Conservation (phyloP, 768 basidiomycete genomes). For the Naganishia randhawae region DNA sequence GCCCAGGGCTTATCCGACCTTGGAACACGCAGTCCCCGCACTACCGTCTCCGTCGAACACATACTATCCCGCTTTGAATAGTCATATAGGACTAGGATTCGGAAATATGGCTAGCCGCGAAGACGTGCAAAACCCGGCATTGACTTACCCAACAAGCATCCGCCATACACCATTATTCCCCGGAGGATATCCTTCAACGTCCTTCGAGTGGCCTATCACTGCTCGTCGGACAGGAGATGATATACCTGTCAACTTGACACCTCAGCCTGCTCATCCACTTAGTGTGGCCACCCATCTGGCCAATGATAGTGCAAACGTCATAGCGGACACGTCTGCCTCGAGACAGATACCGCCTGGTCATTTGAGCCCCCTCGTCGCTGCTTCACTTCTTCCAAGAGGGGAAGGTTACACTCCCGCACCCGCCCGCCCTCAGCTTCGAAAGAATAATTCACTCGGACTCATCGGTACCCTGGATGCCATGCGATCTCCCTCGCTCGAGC, state of each 20-base stretch:
- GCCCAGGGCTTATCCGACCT: background rate
- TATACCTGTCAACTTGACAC: background rate
- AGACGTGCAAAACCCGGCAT: background rate
- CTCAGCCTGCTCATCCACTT: background rate
- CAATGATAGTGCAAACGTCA: background rate
- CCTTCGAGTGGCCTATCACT: background rate
- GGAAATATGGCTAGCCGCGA: background rate
- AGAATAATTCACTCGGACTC: slow-evolving; percentile 11
- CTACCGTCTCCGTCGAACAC: background rate
- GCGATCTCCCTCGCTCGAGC: slow-evolving; percentile 15
- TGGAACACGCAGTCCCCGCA: background rate
- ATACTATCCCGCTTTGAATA: background rate
- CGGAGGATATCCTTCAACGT: background rate
- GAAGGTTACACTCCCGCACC: background rate
- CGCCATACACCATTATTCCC: background rate
- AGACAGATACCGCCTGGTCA: background rate
- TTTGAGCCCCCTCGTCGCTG: background rate
- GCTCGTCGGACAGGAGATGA: background rate
- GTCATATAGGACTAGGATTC: background rate
- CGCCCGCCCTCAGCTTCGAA: slow-evolving; percentile 7
- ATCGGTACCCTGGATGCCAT: slow-evolving; percentile 7
- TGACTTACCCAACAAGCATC: background rate
- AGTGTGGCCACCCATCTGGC: background rate
- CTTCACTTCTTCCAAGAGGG: background rate
- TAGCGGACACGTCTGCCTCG: background rate